Conservation (phyloP, 2,329 filamentous ascomycete genomes). For the Graphilbum sp. region DNA sequence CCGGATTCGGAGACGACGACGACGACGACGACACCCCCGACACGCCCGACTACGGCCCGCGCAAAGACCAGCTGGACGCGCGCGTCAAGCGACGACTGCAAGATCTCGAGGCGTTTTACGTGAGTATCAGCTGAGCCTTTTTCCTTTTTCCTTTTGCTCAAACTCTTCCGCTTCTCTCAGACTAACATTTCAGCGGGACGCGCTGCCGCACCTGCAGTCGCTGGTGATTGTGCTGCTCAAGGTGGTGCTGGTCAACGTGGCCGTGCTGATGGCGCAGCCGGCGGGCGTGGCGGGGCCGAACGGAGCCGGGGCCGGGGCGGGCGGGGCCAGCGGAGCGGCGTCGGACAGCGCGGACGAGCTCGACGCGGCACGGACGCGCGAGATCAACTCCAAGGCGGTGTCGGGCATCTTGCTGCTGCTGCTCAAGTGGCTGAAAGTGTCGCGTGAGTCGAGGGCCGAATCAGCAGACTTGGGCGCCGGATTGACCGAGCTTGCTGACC, state of each 20-base stretch:
- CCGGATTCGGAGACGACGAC: no score
- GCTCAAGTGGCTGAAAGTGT: slow-evolving; percentile 91
- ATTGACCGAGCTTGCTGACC: background rate
- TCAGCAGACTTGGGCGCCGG: no score
- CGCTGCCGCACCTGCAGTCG: slow-evolving; percentile 77
- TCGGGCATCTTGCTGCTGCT: slow-evolving; percentile 79
- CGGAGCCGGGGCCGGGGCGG: slow-evolving; percentile 15
- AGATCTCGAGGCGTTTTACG: slow-evolving; percentile 71
- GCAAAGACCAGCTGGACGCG: slow-evolving; percentile 28
- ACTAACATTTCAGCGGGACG: slow-evolving; percentile 40
- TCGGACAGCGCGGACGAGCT: slow-evolving; percentile 50
- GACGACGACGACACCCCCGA: no score
- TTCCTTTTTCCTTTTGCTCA: background rate
- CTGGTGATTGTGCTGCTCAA: slow-evolving; percentile 85
- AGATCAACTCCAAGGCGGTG: slow-evolving; percentile 81
- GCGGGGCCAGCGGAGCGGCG: slow-evolving; percentile 5
- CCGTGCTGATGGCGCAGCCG: slow-evolving; percentile 54
- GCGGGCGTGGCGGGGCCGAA: no score
- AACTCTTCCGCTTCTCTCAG: background rate
- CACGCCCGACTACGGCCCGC: slow-evolving; percentile 38
- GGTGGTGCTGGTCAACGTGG: slow-evolving; percentile 74
- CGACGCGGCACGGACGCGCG: slow-evolving; percentile 64
- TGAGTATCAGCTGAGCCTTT: slow-evolving; percentile 28
- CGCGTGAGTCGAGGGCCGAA: slow-evolving; percentile 42
- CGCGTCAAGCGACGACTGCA: slow-evolving; percentile 48